phyloP scores from a whole-genome alignment of 306 rosid species.

The Pterocarpus macrocarpus region DNA sequence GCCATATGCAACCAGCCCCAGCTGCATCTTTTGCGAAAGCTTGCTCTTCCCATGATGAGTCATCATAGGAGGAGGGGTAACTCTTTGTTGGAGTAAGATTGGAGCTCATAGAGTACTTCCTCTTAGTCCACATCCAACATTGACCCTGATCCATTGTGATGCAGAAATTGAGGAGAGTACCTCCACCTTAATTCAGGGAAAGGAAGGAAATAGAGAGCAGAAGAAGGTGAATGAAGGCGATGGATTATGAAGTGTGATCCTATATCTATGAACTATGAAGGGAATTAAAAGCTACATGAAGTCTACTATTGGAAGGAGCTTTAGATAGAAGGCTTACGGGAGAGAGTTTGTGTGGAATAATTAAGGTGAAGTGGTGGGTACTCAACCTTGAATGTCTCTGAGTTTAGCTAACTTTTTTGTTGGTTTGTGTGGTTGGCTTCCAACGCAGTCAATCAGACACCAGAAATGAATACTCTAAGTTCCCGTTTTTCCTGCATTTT shows the following conservation, averaged over 20 bases:
- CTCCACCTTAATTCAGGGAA: background rate
- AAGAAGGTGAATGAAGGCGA: background rate
- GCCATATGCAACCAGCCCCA: conserved; percentile 79
- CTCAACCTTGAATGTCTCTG: conserved; percentile 52
- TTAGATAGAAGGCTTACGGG: conserved; percentile 36
- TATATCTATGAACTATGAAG: conserved; percentile 14
- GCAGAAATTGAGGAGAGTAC: background rate
- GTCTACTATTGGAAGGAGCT: conserved; percentile 23
- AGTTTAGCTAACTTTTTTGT: conserved; percentile 39
- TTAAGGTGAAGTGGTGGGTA: conserved; percentile 64
- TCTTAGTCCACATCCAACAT: conserved; percentile 66
- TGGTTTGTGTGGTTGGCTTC: conserved; percentile 50
- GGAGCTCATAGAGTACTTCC: conserved; percentile 53
- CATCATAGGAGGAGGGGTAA: conserved; percentile 43
- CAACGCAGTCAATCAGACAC: conserved; percentile 51
- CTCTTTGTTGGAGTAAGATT: conserved; percentile 33
- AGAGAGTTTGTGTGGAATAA: conserved; percentile 33
- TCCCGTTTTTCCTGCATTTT: conserved; percentile 38
- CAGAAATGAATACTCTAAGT: conserved; percentile 37
- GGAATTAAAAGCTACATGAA: conserved; percentile 39
- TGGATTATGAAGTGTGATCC: background rate
- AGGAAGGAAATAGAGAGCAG: background rate
- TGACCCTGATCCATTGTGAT: conserved; percentile 63
- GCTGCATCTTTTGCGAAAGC: conserved; percentile 83
- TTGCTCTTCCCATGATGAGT: conserved; percentile 87